Percentiles rank a stretch among this genome's conserved stretches.
These are phyloP conservation scores for Yarrowia osloensis DNA, from an alignment of 805 yeast genomes.

Conservation along the genomic window DNA sequence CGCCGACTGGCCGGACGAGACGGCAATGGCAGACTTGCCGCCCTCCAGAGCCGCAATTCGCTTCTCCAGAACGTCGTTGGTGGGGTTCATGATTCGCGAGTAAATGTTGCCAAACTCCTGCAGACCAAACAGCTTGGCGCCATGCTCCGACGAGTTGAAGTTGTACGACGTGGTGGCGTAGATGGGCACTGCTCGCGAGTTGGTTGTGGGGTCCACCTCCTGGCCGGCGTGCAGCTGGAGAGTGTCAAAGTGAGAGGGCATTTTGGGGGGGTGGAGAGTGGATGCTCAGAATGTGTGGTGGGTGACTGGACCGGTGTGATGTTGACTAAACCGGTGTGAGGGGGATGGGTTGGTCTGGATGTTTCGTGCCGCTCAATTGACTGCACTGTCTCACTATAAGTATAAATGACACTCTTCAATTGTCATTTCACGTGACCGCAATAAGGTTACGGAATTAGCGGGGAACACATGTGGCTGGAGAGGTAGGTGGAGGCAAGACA, in stretches of 20 bases:
- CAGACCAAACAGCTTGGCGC: constrained; percentile 85
- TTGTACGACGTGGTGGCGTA: constrained; percentile 89
- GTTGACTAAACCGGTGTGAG: no score
- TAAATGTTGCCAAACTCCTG: constrained; percentile 84
- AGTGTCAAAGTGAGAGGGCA: constrained; percentile 71
- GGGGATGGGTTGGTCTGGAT: no score
- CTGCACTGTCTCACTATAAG: not conserved
- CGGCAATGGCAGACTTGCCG: constrained; percentile 88
- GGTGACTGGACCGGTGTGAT: no score
- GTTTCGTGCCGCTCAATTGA: not conserved
- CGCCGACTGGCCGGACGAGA: constrained; percentile 96
- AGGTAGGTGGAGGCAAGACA: no score
- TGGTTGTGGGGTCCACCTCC: constrained; percentile 59
- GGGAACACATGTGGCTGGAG: not conserved
- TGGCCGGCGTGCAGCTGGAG: constrained; percentile 96
- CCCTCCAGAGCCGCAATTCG: constrained; percentile 91
- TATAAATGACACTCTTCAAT: no score
- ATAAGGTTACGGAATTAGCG: constrained; percentile 10
- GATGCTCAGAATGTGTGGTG: no score
- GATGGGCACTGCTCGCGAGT: constrained; percentile 90
- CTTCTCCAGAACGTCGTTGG: constrained; percentile 86
- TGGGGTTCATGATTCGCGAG: constrained; percentile 90
- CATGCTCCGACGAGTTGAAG: constrained; percentile 85
- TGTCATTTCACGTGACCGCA: constrained; percentile 20
- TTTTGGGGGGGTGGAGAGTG: constrained; percentile 22